Percentiles rank a stretch among this genome's conserved stretches.
Conservation (phyloP, 352 stramenopile genomes). For the Globisporangium acanthophoron region DNA sequence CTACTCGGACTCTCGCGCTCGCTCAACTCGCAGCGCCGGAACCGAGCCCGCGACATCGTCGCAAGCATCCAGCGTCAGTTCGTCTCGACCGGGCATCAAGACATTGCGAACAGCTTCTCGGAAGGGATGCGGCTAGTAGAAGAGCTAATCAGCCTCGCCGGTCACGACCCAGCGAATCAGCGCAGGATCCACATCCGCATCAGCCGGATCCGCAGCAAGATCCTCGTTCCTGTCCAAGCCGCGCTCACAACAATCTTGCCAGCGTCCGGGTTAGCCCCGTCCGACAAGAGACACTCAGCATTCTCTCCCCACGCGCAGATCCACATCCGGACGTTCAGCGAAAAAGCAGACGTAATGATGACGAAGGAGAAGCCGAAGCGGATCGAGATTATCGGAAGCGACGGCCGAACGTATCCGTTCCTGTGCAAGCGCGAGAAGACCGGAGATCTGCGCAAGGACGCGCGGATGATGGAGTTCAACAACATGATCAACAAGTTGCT, state of each 20-base stretch:
- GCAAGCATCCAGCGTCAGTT: constrained; percentile 58
- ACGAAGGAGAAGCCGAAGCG: constrained; percentile 99
- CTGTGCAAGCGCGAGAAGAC: constrained; percentile 97
- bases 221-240: constrained; percentile 79
- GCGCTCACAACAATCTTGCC: constrained; percentile 71
- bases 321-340: constrained; percentile 85
- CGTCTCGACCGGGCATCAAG: constrained; percentile 45
- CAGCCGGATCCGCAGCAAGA: constrained; percentile 56
- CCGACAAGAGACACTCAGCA: constrained; percentile 42
- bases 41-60: constrained; percentile 62
- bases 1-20: constrained; percentile 93
- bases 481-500: constrained; percentile 99
- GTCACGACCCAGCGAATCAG: constrained; percentile 76
- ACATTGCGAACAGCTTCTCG: constrained; percentile 78
- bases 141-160: constrained; percentile 92
- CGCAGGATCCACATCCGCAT: constrained; percentile 81
- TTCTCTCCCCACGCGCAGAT: constrained; percentile 70
- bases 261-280: constrained; percentile 49
- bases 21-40: constrained; percentile 69
- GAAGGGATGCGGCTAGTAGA: constrained; percentile 90
- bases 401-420: constrained; percentile 85
- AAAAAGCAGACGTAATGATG: constrained; percentile 94
- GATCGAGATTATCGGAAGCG: constrained; percentile 84
- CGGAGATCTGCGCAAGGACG: constrained; percentile 99
- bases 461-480: constrained; percentile 99